phyloP scores from a whole-genome alignment of 768 basidiomycete species.

The Pleurotus sapidus region DNA sequence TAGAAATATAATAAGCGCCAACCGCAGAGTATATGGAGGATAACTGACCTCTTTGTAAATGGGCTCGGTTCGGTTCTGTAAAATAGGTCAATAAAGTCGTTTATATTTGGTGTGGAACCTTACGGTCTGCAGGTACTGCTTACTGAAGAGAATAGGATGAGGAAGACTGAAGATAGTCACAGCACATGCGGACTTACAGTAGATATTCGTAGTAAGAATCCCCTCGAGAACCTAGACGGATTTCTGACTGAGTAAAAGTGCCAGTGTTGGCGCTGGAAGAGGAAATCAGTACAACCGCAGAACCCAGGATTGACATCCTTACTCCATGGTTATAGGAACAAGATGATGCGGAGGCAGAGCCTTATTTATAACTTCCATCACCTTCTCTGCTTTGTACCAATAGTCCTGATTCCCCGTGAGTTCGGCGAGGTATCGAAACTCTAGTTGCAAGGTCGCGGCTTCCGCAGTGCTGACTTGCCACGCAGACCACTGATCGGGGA shows the following conservation, averaged over 20 bases:
- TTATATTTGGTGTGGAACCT: slow-evolving; percentile 6
- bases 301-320: slow-evolving; percentile 10
- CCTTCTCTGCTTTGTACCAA: slow-evolving; percentile 80
- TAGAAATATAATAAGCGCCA: not conserved
- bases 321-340: slow-evolving; percentile 75
- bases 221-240: slow-evolving; percentile 74
- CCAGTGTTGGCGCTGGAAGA: slow-evolving; percentile 16
- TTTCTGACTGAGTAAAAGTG: slow-evolving; percentile 41
- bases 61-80: slow-evolving; percentile 51
- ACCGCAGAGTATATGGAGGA: not conserved
- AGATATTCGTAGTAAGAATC: slow-evolving; percentile 83
- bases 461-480: slow-evolving; percentile 82
- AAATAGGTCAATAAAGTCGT: not conserved
- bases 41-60: slow-evolving; percentile 56
- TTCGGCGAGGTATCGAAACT: slow-evolving; percentile 83
- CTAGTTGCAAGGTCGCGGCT: slow-evolving; percentile 83
- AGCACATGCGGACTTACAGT: slow-evolving; percentile 35
- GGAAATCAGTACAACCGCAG: not conserved
- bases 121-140: slow-evolving; percentile 68
- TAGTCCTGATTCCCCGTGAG: slow-evolving; percentile 76
- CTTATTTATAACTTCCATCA: slow-evolving; percentile 59
- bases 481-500: slow-evolving; percentile 54
- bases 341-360: slow-evolving; percentile 52
- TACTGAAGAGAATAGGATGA: slow-evolving; percentile 22
- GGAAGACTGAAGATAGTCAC: not conserved